phyloP scores from a whole-genome alignment of 2,329 filamentous ascomycete species.

The Cercospora sp. region DNA sequence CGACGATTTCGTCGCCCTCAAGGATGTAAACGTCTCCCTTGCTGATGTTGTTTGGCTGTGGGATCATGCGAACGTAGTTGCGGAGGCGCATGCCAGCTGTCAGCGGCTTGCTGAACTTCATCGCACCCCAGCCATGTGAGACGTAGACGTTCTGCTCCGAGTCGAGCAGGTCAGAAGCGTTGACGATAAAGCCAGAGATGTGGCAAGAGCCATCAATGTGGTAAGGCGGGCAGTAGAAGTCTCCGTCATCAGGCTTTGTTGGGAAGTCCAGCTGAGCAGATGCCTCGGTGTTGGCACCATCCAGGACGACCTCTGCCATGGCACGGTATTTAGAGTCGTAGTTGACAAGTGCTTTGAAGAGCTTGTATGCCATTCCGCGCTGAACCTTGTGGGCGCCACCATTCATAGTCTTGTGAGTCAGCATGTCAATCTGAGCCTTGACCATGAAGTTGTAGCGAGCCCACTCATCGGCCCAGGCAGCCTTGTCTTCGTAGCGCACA shows the following conservation, averaged over 20 bases:
- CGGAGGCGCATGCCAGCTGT: conserved; percentile 56
- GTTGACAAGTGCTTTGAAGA: conserved; percentile 60
- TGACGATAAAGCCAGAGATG: conserved; percentile 61
- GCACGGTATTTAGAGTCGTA: conserved; percentile 59
- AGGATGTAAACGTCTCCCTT: conserved; percentile 63
- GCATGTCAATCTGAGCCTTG: conserved; percentile 60
- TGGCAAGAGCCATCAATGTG: conserved; percentile 61
- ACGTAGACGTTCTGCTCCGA: conserved; percentile 62
- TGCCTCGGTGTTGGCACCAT: conserved; percentile 57
- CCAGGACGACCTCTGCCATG: conserved; percentile 60
- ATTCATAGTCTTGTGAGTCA: conserved; percentile 64
- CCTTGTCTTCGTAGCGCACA: conserved; percentile 61
- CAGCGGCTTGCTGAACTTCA: conserved; percentile 48
- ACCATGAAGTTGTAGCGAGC: conserved; percentile 63
- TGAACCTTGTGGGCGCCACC: conserved; percentile 72
- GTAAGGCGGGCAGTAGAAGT: conserved; percentile 60
- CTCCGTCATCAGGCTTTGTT: conserved; percentile 54
- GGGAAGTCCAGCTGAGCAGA: conserved; percentile 57
- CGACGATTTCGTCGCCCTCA: conserved; percentile 59
- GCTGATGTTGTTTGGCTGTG: conserved; percentile 55
- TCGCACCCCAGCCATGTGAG: conserved; percentile 62
- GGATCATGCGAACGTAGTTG: conserved; percentile 64
- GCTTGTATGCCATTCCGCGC: conserved; percentile 76
- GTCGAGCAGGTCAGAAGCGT: conserved; percentile 59
- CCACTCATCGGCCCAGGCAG: conserved; percentile 65